Evolutionary conservation across 2,329 filamentous ascomycete genomes (phyloP).

Genomic region (Colletotrichum sp.): DNA sequence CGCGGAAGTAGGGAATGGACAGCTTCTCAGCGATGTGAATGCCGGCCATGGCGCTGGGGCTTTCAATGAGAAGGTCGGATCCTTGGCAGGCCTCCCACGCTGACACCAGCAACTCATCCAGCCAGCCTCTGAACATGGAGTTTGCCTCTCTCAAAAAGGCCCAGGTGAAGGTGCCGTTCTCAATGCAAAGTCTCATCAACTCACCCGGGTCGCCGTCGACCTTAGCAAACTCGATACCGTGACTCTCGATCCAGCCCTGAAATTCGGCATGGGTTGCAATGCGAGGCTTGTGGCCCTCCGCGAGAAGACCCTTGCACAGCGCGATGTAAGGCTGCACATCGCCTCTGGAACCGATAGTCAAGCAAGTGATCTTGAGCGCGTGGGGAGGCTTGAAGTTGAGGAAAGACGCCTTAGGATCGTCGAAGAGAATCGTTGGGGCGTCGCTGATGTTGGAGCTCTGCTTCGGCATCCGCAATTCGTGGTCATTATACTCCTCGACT

Average conservation of each 20-base stretch:
- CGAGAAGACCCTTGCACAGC: conserved; percentile 86
- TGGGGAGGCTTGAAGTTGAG: conserved; percentile 88
- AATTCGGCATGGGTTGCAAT: conserved; percentile 96
- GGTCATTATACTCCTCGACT: conserved; percentile 51
- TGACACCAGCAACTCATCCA: conserved; percentile 84
- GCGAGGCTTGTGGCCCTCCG: conserved; percentile 83
- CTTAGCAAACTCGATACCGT: conserved; percentile 90
- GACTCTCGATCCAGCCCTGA: conserved; percentile 84
- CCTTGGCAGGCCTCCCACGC: conserved; percentile 86
- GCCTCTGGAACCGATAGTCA: conserved; percentile 94
- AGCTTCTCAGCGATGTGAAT: conserved; percentile 97
- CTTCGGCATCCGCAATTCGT: conserved; percentile 55
- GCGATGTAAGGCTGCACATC: conserved; percentile 99
- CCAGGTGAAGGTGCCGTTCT: conserved; percentile 96
- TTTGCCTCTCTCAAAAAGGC: conserved; percentile 90
- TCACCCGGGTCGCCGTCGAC: conserved; percentile 93
- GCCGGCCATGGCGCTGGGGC: conserved; percentile 94
- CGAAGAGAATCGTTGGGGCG: conserved; percentile 81
- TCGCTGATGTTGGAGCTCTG: conserved; percentile 54
- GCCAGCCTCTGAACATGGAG: conserved; percentile 89
- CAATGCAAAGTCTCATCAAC: conserved; percentile 94
- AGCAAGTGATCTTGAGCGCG: conserved; percentile 83
- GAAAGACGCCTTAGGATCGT: conserved; percentile 86
- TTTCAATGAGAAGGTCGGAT: conserved; percentile 91
- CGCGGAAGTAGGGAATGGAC: conserved; percentile 92